These are phyloP conservation scores for Strobilomyces dryophilus DNA, from an alignment of 768 basidiomycete genomes.

Conservation along the genomic window DNA sequence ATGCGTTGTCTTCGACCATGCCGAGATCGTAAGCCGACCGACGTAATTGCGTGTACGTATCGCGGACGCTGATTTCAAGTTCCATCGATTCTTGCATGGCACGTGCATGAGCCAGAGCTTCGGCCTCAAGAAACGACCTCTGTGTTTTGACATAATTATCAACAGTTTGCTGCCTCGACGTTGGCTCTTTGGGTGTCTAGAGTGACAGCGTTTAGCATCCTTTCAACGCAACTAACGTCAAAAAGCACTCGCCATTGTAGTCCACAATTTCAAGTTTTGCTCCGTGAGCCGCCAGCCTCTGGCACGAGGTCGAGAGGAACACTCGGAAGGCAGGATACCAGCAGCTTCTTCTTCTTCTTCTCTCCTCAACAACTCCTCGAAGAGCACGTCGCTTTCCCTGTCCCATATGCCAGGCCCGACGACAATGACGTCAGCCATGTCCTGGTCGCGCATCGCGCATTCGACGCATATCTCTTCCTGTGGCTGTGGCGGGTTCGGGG, in stretches of 20 bases:
- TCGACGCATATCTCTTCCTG: conserved; percentile 91
- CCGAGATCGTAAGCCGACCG: conserved; percentile 71
- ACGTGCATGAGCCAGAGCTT: conserved; percentile 71
- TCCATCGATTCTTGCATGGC: conserved; percentile 76
- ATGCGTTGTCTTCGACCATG: conserved; percentile 50
- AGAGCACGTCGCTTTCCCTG: conserved; percentile 79
- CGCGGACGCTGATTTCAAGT: conserved; percentile 72
- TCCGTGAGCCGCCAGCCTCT: conserved; percentile 70
- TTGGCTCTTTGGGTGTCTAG: conserved; percentile 89
- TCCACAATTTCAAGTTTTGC: conserved; percentile 77
- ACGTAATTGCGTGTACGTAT: conserved; percentile 74
- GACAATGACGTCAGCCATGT: conserved; percentile 95
- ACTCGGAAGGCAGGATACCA: conserved; percentile 46
- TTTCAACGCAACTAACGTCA: conserved; percentile 12
- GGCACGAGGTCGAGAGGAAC: conserved; percentile 55
- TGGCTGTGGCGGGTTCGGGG: conserved; percentile 45
- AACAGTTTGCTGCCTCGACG: conserved; percentile 79
- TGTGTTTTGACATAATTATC: conserved; percentile 81
- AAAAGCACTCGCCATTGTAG: conserved; percentile 56
- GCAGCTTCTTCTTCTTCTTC: conserved; percentile 66
- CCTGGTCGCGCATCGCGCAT: conserved; percentile 98
- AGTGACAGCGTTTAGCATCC: conserved; percentile 5
- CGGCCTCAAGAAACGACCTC: conserved; percentile 74
- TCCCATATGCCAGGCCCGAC: conserved; percentile 86
- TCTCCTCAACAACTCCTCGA: conserved; percentile 67